Evolutionary conservation across 768 basidiomycete genomes (phyloP).

Genomic region (Pseudohyphozyma bogoriensis): DNA sequence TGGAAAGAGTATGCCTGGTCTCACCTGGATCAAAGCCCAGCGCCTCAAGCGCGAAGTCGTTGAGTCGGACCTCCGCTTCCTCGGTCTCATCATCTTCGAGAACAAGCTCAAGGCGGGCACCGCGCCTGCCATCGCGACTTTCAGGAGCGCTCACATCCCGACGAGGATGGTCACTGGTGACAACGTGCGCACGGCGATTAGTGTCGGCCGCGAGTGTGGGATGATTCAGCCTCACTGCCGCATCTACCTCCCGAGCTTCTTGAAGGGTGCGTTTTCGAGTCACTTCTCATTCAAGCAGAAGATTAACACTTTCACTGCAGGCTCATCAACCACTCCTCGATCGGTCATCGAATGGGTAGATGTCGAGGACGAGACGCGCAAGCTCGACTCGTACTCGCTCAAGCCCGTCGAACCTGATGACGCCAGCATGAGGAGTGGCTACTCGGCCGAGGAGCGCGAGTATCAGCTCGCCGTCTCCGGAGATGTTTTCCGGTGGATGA

Average conservation of each 20-base stretch:
- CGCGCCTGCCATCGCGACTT: constrained; percentile 72
- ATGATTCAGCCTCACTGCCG: constrained; percentile 79
- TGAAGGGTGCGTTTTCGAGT: constrained; percentile 47
- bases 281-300: constrained; percentile 30
- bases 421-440: constrained; percentile 44
- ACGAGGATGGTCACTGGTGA: constrained; percentile 98
- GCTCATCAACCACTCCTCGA: constrained; percentile 37
- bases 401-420: constrained; percentile 64
- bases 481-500: constrained; percentile 96
- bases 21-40: constrained; percentile 96
- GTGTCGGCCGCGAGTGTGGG: constrained; percentile 87
- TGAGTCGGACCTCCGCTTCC: constrained; percentile 76
- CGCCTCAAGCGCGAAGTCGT: constrained; percentile 94
- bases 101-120: constrained; percentile 94
- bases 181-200: constrained; percentile 90
- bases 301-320: constrained; percentile 28
- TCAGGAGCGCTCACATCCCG: constrained; percentile 80
- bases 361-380: constrained; percentile 75
- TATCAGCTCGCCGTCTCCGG: constrained; percentile 87
- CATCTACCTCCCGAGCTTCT: constrained; percentile 74
- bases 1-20: constrained; percentile 82
- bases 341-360: constrained; percentile 78
- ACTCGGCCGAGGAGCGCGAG: constrained; percentile 58
- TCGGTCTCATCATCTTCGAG: constrained; percentile 94
- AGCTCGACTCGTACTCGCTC: constrained; percentile 77